Conservation (phyloP, 352 stramenopile genomes). For the Phytophthora pini region DNA sequence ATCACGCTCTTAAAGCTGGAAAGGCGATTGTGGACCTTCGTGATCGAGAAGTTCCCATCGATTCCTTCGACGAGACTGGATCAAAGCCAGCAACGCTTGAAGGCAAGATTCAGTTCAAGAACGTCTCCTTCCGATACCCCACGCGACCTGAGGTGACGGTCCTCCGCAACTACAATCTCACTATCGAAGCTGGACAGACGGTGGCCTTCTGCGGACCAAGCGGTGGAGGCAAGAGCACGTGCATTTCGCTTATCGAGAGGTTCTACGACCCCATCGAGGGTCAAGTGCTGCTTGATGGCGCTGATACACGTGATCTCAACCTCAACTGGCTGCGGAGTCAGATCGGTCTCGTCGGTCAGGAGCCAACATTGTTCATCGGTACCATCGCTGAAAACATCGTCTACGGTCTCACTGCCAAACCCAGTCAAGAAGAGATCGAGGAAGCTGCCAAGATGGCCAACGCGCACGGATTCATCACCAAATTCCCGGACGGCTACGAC, state of each 20-base stretch:
- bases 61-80: constrained; percentile 42
- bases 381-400: constrained; percentile 70
- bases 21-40: constrained; percentile 39
- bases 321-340: constrained; percentile 54
- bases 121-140: background rate
- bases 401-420: constrained; percentile 44
- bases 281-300: constrained; percentile 74
- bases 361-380: constrained; percentile 66
- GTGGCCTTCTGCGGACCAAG: constrained; percentile 54
- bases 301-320: constrained; percentile 75
- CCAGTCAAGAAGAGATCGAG: constrained; percentile 71
- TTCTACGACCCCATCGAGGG: constrained; percentile 70
- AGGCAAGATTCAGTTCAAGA: constrained; percentile 20
- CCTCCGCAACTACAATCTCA: constrained; percentile 85
- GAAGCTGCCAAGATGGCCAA: constrained; percentile 91
- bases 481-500: constrained; percentile 91
- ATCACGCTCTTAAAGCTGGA: constrained; percentile 72
- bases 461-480: constrained; percentile 91
- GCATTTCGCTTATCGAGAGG: constrained; percentile 52
- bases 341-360: constrained; percentile 66
- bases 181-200: constrained; percentile 34
- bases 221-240: constrained; percentile 54
- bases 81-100: constrained; percentile 12
- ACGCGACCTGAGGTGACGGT: constrained; percentile 40
- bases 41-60: constrained; percentile 39